Evolutionary conservation across 2,329 filamentous ascomycete species (phyloP), one percentile per base, ranked within the genome.

Genomic region (Blastomyces emzantsi): DNA sequence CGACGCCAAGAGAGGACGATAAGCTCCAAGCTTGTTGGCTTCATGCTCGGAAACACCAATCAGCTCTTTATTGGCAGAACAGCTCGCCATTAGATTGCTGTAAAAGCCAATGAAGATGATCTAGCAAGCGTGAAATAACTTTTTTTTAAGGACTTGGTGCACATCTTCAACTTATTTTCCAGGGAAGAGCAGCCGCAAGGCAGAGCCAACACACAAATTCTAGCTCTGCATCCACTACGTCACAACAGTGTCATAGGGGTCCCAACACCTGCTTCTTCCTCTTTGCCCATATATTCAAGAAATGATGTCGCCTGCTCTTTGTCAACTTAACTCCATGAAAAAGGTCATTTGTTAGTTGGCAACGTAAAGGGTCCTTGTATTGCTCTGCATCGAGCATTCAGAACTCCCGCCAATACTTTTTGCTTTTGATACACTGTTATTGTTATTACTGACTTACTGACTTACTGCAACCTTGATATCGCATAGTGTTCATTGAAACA

Each of bases 191-290:
- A 17, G 49, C 45, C 22, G 8, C 58, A 19, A n/a, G 41, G 15
- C 41, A 58, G 39, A n/a, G n/a, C 22, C 9, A 58, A n/a, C 28
- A 15, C 57, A 43, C 15, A 49, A n/a, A 19, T 13, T 47, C 28
- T 54, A 33, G 22, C 13, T 61, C 33, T 30, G 49, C 19, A 33
- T 62, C 17, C 30, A 55, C 60, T 62, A 62, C 61, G 61, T 62
- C 61, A 62, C 61, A 56, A 52, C 22, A 43, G 36, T 33, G 52
- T 62, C 61, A 62, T 62, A 57, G 30, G 61, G 36, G 17, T 39
- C 51, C 60, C 39, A 60, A 61, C 52, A 56, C 47, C 51, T 62
- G 47, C 51, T 41, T 62, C 5, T 62, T 25, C 39, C 28, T 22
- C 13, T 39, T 36, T 59, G 56, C 39, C 58, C 58, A 60, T 51